Evolutionary conservation across 495 filamentous ascomycete species (phyloP).

Genomic region (Penicillium desertorum): DNA sequence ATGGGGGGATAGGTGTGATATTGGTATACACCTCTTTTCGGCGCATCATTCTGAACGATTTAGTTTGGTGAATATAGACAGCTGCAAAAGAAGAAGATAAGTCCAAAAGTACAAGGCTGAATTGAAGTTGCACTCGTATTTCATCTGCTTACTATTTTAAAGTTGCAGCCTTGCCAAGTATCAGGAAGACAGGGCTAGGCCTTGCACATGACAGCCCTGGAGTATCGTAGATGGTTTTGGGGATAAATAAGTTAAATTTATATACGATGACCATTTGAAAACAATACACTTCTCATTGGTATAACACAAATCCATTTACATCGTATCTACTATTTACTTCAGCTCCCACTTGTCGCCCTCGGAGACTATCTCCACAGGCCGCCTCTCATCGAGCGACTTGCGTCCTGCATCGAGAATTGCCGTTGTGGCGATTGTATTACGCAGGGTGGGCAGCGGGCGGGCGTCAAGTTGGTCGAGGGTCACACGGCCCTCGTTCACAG

Average conservation of each 20-base stretch:
- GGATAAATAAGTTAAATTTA: no score
- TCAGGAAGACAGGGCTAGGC: background rate
- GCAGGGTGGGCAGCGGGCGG: slow-evolving; percentile 78
- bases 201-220: background rate
- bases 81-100: background rate
- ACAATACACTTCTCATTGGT: background rate
- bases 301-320: slow-evolving; percentile 11
- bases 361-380: slow-evolving; percentile 69
- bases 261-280: background rate
- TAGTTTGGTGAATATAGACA: background rate
- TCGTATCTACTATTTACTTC: slow-evolving; percentile 58
- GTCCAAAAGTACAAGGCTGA: background rate
- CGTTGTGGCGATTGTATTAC: slow-evolving; percentile 86
- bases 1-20: slow-evolving; percentile 68
- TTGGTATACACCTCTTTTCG: slow-evolving; percentile 50
- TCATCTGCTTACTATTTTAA: background rate
- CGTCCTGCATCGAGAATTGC: slow-evolving; percentile 88
- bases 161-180: background rate
- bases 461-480: slow-evolving; percentile 74
- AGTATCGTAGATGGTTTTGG: no score
- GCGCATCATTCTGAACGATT: slow-evolving; percentile 24
- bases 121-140: background rate
- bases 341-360: slow-evolving; percentile 66
- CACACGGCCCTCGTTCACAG: slow-evolving; percentile 68
- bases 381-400: slow-evolving; percentile 73